Evolutionary conservation across 176 grass and related monocot genomes (phyloP).

Genomic region (Carex myosuroides): DNA sequence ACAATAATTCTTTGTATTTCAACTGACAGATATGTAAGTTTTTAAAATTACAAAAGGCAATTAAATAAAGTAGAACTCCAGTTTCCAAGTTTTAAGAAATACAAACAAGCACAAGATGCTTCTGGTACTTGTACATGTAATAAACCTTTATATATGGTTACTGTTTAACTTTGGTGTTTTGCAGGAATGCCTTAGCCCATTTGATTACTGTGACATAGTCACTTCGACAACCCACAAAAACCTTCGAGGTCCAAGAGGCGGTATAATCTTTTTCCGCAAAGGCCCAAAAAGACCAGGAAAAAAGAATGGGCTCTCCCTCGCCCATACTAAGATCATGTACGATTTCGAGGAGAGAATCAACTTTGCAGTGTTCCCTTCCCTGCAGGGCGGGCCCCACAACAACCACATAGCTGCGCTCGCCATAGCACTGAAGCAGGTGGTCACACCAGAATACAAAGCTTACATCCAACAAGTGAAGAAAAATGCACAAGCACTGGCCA

Average conservation of each 20-base stretch:
- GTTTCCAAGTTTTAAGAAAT: background rate
- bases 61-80: background rate
- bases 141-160: background rate
- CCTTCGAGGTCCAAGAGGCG: conserved; percentile 58
- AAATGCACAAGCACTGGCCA: conserved; percentile 56
- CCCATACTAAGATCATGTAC: conserved; percentile 34
- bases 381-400: conserved; percentile 70
- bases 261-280: conserved; percentile 71
- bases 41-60: background rate
- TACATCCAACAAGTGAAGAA: conserved; percentile 69
- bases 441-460: conserved; percentile 49
- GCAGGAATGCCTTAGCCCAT: conserved; percentile 56
- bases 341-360: conserved; percentile 71
- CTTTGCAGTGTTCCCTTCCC: conserved; percentile 71
- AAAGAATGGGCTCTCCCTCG: conserved; percentile 28
- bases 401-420: conserved; percentile 64
- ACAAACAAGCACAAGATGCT: background rate
- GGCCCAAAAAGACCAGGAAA: conserved; percentile 13
- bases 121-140: background rate
- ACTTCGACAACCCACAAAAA: conserved; percentile 73
- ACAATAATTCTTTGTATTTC: background rate
- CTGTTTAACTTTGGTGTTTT: conserved; percentile 4
- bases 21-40: background rate
- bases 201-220: conserved; percentile 67
- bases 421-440: conserved; percentile 55